phyloP scores from a whole-genome alignment of 345 rosid genomes.

The Ceriops zippeliana region DNA sequence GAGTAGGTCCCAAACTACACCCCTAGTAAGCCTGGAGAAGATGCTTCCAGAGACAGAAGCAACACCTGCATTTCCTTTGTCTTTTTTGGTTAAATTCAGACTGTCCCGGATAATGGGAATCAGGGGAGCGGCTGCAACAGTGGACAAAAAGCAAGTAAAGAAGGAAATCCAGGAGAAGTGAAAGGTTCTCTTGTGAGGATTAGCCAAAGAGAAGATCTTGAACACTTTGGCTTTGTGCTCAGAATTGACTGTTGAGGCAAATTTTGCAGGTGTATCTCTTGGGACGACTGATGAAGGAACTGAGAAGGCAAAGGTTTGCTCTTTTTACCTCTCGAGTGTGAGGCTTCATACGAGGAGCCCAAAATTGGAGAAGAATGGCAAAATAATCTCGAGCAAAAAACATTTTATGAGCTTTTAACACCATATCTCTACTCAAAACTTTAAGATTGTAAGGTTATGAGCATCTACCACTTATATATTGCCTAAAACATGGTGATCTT shows the following conservation, averaged over 20 bases:
- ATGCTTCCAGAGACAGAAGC: constrained; percentile 92
- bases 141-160: constrained; percentile 81
- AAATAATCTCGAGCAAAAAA: no score
- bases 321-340: constrained; percentile 40
- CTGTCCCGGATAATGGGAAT: constrained; percentile 83
- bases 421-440: no score
- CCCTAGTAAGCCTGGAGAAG: constrained; percentile 91
- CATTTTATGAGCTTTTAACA: no score
- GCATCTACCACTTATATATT: neutral
- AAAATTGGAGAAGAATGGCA: no score
- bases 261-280: constrained; percentile 59
- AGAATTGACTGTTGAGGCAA: constrained; percentile 67
- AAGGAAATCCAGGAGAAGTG: constrained; percentile 94
- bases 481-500: neutral
- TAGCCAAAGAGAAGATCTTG: constrained; percentile 62
- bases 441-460: neutral
- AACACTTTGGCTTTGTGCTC: constrained; percentile 83
- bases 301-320: constrained; percentile 58
- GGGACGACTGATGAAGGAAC: constrained; percentile 59
- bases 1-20: constrained; percentile 73
- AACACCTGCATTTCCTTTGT: constrained; percentile 79
- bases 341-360: constrained; percentile 70
- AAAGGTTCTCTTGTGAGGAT: constrained; percentile 89
- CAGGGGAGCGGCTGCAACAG: constrained; percentile 89
- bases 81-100: constrained; percentile 61